Evolutionary conservation across 805 yeast species (phyloP), one percentile per base, ranked within the genome.

Genomic region (Blastobotrys peoriensis): DNA sequence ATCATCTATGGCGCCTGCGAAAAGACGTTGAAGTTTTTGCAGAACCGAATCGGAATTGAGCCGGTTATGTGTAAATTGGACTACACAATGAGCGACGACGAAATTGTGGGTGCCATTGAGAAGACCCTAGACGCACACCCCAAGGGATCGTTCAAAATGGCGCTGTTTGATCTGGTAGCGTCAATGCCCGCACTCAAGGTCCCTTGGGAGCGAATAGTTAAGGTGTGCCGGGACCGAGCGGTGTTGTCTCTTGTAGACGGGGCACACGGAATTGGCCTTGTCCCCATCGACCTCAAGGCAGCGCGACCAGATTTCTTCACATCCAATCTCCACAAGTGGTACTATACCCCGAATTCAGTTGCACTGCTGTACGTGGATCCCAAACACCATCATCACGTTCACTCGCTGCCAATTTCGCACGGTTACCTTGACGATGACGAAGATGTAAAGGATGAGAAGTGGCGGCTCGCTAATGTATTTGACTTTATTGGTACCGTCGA

Each of bases 311-410:
- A 81, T 54, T 83, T 79, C 57, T 74, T 69, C 56, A 67, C 73
- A 19, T 62, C 81, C 17, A 83, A 83, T 54, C 63, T 82, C 16
- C 89, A 83, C 66, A 83, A 83, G 56, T 83, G 89, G 89, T 64
- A 69, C 33, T 76, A 56, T 50, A 69, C 71, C 18, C 84, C 86
- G 3, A 67, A 77, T 36, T 76, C 80, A 3, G 71, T 73, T 52
- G 82, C 83, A 0, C 64, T 78, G 22, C 57, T 83, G 40, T 82
- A 81, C 53, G 83, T 76, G 4, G 70, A 73, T 49, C 67, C 70
- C 2, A 65, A 67, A 44, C 75, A 73, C 55, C 86, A 79, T 45
- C 54, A 59, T 0, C 33, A 48, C 2, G 63, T 81, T 44, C 81
- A 79, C 46, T 71, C 83, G 0, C 55, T 78, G 47, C 86, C 88